Evolutionary conservation across 2,329 filamentous ascomycete species (phyloP).

Genomic region (Nothomitra cinnamomea): DNA sequence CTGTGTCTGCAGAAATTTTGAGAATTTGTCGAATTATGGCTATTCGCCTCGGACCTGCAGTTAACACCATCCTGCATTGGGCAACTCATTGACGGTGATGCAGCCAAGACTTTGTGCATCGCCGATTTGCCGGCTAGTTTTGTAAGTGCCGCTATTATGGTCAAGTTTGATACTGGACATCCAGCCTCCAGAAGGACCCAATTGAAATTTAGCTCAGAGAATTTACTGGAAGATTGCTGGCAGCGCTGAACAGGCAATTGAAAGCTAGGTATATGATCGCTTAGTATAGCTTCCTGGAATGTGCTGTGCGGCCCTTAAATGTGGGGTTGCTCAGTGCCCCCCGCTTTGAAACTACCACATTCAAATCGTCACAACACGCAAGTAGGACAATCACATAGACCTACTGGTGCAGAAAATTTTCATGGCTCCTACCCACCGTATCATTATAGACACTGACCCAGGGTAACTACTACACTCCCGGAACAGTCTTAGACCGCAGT

Average conservation of each 20-base stretch:
- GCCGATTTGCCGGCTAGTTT: too few relatives aligned
- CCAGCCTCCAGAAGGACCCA: too few relatives aligned
- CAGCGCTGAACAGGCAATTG: too few relatives aligned
- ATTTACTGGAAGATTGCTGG: too few relatives aligned
- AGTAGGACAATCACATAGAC: too few relatives aligned
- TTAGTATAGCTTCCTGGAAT: too few relatives aligned
- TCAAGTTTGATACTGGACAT: too few relatives aligned
- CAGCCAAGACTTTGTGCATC: neutral
- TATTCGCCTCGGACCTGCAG: neutral
- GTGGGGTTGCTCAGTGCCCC: neutral
- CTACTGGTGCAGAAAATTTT: constrained; percentile 17
- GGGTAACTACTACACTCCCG: constrained; percentile 36
- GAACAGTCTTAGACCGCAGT: neutral
- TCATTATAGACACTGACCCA: constrained; percentile 95
- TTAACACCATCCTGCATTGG: neutral
- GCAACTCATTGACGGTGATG: neutral
- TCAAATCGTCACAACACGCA: too few relatives aligned
- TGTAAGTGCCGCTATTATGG: too few relatives aligned
- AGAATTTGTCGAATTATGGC: neutral
- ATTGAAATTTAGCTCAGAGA: too few relatives aligned
- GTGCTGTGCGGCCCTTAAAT: too few relatives aligned
- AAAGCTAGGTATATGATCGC: too few relatives aligned
- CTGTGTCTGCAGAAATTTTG: neutral
- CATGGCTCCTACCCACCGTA: constrained; percentile 45
- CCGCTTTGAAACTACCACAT: neutral